phyloP scores from a whole-genome alignment of 441 rosid genomes.

The Populus hybrid region DNA sequence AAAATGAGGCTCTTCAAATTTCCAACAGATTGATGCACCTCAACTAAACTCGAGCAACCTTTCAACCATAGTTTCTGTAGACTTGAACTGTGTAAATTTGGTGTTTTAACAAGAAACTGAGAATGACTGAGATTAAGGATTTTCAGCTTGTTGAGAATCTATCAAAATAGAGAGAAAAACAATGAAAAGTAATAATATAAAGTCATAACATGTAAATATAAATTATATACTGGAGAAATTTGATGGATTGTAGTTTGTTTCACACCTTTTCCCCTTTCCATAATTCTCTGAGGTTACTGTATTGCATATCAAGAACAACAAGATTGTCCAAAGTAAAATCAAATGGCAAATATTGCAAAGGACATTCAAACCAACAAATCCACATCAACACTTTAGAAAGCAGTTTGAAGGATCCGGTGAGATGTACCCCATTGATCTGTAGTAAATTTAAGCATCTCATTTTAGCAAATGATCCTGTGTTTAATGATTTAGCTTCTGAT shows the following conservation, averaged over 20 bases:
- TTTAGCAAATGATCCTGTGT: constrained; percentile 17
- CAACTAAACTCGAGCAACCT: no score
- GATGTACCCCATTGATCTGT: no score
- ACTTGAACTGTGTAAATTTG: no score
- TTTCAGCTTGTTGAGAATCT: background rate
- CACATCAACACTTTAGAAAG: no score
- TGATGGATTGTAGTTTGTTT: background rate
- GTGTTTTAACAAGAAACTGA: background rate
- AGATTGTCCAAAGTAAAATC: constrained; percentile 10
- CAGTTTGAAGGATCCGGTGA: no score
- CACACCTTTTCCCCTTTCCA: constrained; percentile 20
- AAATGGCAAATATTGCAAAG: constrained; percentile 10
- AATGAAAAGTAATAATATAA: background rate
- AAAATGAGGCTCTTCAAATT: no score
- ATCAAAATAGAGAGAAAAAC: background rate
- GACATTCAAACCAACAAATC: constrained; percentile 5
- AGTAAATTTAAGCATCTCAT: background rate
- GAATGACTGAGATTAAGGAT: constrained; percentile 8
- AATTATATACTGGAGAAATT: no score
- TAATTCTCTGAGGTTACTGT: constrained; percentile 9
- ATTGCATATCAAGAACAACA: constrained; percentile 14
- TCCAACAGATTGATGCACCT: no score
- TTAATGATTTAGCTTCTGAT: background rate
- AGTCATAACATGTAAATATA: no score
- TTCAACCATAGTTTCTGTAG: no score